Base-by-base conservation (phyloP, 1,284 basidiomycete species). In the Farysia itapuensis region DNA sequence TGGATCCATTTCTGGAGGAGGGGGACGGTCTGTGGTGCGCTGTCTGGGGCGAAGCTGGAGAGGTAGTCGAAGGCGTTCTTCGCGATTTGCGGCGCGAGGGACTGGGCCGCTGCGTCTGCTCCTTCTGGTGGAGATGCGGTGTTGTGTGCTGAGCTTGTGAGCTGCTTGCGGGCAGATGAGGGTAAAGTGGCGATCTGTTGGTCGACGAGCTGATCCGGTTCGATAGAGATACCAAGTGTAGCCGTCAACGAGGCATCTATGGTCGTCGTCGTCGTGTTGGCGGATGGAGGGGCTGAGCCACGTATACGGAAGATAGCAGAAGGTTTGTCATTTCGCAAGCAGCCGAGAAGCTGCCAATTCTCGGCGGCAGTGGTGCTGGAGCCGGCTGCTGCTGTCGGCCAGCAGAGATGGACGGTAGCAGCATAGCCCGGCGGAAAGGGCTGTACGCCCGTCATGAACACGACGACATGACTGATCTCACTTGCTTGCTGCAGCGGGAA, bases 1-100 rank as follows among this genome's bases (percentile, higher is more conserved):
- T 76, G 66, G n/a, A 76, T 48, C 74, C 74, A 76, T 31, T 69
- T 71, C 34, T 73, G 67, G 6, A 76, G 42, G 2, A 74, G 43
- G 4, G 74, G 70, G 2, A 66, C 69, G 2, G 74, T 68, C 44
- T 76, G 74, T 6, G 68, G 71, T 5, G 72, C 73, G 16, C 59
- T 65, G 31, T 75, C 73, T 2, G 73, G 73, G 2, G 72, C 71
- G 32, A 72, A 76, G 1, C 64, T 68, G 35, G 63, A 64, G 16
- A 76, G 64, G 39, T 73, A 76, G 5, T 52, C 39, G 45, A 72
- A 74, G 2, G 64, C 59, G 36, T 74, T 73, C 15, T 68, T 56
- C 11, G 74, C 72, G 37, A 75, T 70, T 18, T 69, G 64, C 16
- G 65, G 63, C 3, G 71, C 69, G 4, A 74, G 25, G 5, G 35